Conservation (phyloP, 441 rosid genomes). For the Brassica hybrid region DNA sequence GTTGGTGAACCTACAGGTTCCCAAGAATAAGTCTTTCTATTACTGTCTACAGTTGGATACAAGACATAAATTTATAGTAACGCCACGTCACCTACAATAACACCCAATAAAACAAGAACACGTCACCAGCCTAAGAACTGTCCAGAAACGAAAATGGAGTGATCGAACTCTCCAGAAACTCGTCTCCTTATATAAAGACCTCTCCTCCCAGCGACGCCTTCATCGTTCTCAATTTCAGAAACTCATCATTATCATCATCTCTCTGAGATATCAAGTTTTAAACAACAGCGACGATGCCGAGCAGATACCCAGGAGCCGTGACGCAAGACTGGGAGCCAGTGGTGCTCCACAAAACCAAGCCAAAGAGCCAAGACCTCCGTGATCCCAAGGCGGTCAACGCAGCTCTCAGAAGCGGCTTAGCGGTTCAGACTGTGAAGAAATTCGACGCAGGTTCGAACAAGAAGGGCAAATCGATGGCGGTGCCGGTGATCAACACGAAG, state of each 20-base stretch:
- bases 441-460: slow-evolving; percentile 75
- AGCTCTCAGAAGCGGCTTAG: slow-evolving; percentile 66
- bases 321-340: slow-evolving; percentile 87
- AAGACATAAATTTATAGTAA: not conserved
- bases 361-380: slow-evolving; percentile 66
- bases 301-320: slow-evolving; percentile 65
- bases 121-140: slow-evolving; percentile 15
- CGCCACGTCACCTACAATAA: not conserved
- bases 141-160: slow-evolving; percentile 31
- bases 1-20: too few species aligned
- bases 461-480: slow-evolving; percentile 48
- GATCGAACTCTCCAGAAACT: slow-evolving; percentile 47
- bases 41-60: too few species aligned
- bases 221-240: not conserved
- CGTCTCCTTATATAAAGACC: slow-evolving; percentile 32
- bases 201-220: not conserved
- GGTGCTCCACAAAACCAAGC: slow-evolving; percentile 69
- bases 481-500: slow-evolving; percentile 52
- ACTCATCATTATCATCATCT: not conserved
- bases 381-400: slow-evolving; percentile 80
- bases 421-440: slow-evolving; percentile 75
- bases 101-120: not conserved
- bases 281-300: slow-evolving; percentile 63
- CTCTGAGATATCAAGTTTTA: not conserved
- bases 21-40: too few species aligned